A percentile compares a stretch with the other conserved stretches of the same genome.
phyloP scores from a whole-genome alignment of 129 eudicot species.

The Silybum marianum region DNA sequence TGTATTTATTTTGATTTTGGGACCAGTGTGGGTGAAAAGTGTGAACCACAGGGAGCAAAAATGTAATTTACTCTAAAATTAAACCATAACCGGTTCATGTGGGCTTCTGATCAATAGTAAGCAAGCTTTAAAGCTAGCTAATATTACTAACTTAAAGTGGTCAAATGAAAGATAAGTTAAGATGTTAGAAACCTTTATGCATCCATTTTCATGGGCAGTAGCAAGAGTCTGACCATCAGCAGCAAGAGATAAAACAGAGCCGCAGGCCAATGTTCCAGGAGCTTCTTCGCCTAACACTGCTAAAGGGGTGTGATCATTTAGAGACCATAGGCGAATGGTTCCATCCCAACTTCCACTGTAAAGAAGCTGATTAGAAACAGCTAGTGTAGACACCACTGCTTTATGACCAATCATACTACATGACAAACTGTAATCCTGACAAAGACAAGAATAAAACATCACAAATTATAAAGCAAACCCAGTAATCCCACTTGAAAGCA shows the following conservation, averaged over 20 bases:
- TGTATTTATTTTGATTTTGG: too few relatives aligned
- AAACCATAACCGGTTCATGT: not conserved
- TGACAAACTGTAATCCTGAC: conserved; percentile 68
- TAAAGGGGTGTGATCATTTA: conserved; percentile 80
- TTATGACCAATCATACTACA: conserved; percentile 82
- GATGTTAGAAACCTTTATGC: conserved; percentile 50
- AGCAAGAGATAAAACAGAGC: conserved; percentile 66
- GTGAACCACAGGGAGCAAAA: too few relatives aligned
- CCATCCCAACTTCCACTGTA: conserved; percentile 99
- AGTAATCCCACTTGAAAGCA: not conserved
- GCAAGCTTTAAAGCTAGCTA: not conserved
- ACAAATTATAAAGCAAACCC: not conserved
- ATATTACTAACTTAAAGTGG: not conserved
- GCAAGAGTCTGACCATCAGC: conserved; percentile 48
- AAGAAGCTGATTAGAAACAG: conserved; percentile 61
- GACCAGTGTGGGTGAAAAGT: too few relatives aligned
- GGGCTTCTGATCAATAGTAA: not conserved
- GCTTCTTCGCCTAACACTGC: conserved; percentile 68
- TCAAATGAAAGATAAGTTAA: not conserved
- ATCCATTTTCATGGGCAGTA: conserved; percentile 78
- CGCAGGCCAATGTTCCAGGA: conserved; percentile 45
- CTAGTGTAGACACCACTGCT: conserved; percentile 79
- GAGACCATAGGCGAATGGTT: conserved; percentile 82
- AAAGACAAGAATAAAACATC: conserved; percentile 10
- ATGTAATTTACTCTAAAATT: too few relatives aligned